phyloP scores from a whole-genome alignment of 805 yeast genomes.

The Starmera caribaea region DNA sequence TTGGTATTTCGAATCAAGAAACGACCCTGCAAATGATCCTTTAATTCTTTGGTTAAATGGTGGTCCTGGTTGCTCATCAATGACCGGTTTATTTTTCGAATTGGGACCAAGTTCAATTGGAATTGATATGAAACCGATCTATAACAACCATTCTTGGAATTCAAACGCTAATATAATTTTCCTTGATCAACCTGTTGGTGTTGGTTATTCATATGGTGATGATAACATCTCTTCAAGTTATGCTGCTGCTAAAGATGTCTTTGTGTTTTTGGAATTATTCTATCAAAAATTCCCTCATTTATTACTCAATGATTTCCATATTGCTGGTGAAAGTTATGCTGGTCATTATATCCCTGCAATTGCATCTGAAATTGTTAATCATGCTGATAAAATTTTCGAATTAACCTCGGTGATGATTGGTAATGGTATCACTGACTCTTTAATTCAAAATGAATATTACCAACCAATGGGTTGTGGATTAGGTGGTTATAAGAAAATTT shows the following conservation, averaged over 20 bases:
- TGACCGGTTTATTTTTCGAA: conserved; percentile 86
- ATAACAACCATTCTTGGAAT: conserved; percentile 88
- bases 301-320: conserved; percentile 49
- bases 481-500: conserved; percentile 75
- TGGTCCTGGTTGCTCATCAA: conserved; percentile 93
- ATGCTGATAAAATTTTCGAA: conserved; percentile 45
- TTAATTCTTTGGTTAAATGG: conserved; percentile 85
- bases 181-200: conserved; percentile 90
- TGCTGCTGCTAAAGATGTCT: conserved; percentile 84
- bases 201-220: conserved; percentile 78
- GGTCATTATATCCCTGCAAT: conserved; percentile 76
- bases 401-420: conserved; percentile 80
- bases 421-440: conserved; percentile 84
- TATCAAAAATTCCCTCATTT: conserved; percentile 77
- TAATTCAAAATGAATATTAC: conserved; percentile 68
- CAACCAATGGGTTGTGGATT: conserved; percentile 92
- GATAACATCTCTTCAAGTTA: conserved; percentile 56
- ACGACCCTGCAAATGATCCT: conserved; percentile 81
- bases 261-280: conserved; percentile 73
- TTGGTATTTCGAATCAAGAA: conserved; percentile 84
- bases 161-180: conserved; percentile 81
- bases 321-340: conserved; percentile 80
- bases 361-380: conserved; percentile 40
- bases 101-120: conserved; percentile 80
- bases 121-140: conserved; percentile 52